Percentiles rank a stretch among this genome's conserved stretches.
Conservation (phyloP, 176 grass and related monocot genomes). For the Metroxylon sagu region DNA sequence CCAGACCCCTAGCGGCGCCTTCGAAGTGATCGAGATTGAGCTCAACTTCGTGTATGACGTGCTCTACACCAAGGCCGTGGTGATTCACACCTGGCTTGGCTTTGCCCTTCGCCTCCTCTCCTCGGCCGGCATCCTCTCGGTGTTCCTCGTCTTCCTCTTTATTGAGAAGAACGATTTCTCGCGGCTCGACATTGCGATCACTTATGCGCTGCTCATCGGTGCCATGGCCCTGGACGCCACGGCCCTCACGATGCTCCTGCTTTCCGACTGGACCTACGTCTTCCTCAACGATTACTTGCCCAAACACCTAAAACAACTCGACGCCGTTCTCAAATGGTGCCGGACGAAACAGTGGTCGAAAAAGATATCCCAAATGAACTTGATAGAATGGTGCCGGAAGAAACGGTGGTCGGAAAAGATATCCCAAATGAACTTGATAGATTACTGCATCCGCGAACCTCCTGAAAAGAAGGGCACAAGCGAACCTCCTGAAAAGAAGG, state of each 20-base stretch:
- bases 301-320: not conserved
- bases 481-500: too few species aligned
- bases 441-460: too few species aligned
- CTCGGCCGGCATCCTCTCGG: constrained; percentile 7
- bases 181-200: constrained; percentile 18
- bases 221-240: constrained; percentile 26
- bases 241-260: constrained; percentile 7
- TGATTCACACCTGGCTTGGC: constrained; percentile 34
- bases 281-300: not conserved
- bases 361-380: too few species aligned
- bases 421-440: too few species aligned
- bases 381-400: too few species aligned
- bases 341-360: too few species aligned
- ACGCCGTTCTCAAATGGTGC: not conserved
- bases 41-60: constrained; percentile 37
- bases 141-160: constrained; percentile 25
- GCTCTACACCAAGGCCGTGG: constrained; percentile 34
- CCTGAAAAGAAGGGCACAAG: too few species aligned
- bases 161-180: not conserved
- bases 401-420: too few species aligned
- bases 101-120: constrained; percentile 39
- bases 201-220: constrained; percentile 25
- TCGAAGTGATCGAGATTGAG: constrained; percentile 32
- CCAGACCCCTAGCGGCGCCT: not conserved
- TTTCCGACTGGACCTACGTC: constrained; percentile 29